A percentile compares a stretch with the other conserved stretches of the same genome.
Conservation (phyloP, 1,284 basidiomycete genomes). For the Neotropicomus parvogracilis region DNA sequence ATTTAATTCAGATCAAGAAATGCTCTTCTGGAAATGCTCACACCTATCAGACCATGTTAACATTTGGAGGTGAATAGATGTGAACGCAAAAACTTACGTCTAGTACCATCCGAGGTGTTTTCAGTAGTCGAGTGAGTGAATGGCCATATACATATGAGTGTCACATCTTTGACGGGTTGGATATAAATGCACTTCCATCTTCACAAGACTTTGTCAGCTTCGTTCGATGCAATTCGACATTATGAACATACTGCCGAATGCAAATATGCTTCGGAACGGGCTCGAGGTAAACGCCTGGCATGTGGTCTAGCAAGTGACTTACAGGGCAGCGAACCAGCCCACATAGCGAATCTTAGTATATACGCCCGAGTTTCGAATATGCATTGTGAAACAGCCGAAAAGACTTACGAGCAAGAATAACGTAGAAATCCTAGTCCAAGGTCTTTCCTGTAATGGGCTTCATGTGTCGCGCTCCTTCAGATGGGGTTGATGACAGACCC, state of each 20-base stretch:
- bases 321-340: background rate
- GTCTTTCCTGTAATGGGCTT: background rate
- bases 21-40: background rate
- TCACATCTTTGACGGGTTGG: background rate
- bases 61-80: too few species aligned
- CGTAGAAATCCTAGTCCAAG: slow-evolving; percentile 1
- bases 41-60: background rate
- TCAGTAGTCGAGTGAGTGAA: background rate
- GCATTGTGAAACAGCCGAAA: background rate
- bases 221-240: too few species aligned
- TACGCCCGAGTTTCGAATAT: background rate
- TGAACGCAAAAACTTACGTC: background rate
- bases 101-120: background rate
- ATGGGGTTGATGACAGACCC: background rate
- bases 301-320: background rate
- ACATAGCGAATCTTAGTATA: slow-evolving; percentile 4
- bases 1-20: too few species aligned
- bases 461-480: background rate
- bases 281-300: background rate
- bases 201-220: background rate
- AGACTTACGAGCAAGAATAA: slow-evolving; percentile 1
- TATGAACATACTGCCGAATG: slow-evolving; percentile 1
- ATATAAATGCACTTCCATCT: background rate
- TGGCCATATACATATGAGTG: background rate
- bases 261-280: background rate